Evolutionary conservation across 202 grass and related monocot species (phyloP), one percentile per base, ranked within the genome.

Genomic region (Cymbopogon flexuosus): DNA sequence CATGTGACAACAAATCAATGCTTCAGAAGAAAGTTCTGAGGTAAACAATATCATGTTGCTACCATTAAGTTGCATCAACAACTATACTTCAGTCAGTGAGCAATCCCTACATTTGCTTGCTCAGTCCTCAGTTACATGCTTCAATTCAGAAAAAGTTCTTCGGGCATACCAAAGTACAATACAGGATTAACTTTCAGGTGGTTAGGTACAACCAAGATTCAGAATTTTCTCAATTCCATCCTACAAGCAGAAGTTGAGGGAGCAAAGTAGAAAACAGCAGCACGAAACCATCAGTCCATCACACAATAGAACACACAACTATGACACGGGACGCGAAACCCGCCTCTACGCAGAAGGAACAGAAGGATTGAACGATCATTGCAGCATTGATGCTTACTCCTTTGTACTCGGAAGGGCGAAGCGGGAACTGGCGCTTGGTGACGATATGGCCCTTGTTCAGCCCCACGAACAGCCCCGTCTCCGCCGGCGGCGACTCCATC

Each of bases 381-480:
- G 8, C 23, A 52, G 31, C 34, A 13, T 0, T 56, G 11, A 35
- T 11, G 1, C 83, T 80, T 78, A 85, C 65, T 51, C 82, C 71
- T 73, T 75, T 79, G 33, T 37, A 35, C 39, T 31, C 66, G 5
- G 87, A 93, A 51, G 78, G 77, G 30, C 81, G 65, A 33, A 61
- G 62, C 6, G 72, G 84, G 6, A 84, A 34, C 72, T 87, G 72
- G 18, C 66, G 72, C 81, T 79, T 84, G 59, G 87, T 84, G 41
- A 89, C 72, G 51, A 87, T 47, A 24, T 75, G 76, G 3, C 72
- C 65, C 65, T 82, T 87, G 81, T 85, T 84, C 43, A 81, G 79
- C 33, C 83, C 88, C 39, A 90, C 83, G 16, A 88, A 78, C 56
- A 86, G 65, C 58, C 74, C 46, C 0, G 47, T 80, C 81, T 83